phyloP scores from a whole-genome alignment of 129 eudicot species.

The Artemisia annua region DNA sequence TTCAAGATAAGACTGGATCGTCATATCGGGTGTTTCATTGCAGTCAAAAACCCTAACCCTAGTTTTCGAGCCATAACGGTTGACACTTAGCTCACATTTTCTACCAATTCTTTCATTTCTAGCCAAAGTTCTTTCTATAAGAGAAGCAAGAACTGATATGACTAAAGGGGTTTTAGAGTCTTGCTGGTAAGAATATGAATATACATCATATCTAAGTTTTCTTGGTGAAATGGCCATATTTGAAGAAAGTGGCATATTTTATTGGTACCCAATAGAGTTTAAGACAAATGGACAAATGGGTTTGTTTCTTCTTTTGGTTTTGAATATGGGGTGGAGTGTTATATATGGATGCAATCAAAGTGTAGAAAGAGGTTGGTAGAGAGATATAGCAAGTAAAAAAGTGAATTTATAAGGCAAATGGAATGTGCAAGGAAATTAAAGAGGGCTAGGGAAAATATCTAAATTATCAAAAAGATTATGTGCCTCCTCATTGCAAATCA shows the following conservation, averaged over 20 bases:
- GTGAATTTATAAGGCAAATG: slow-evolving; percentile 33
- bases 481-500: slow-evolving; percentile 45
- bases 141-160: slow-evolving; percentile 81
- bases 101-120: slow-evolving; percentile 64
- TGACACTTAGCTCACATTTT: slow-evolving; percentile 36
- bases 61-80: slow-evolving; percentile 29
- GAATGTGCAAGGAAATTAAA: slow-evolving; percentile 57
- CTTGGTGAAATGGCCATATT: slow-evolving; percentile 69
- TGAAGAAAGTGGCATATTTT: slow-evolving; percentile 47
- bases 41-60: slow-evolving; percentile 56
- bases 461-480: slow-evolving; percentile 39
- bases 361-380: slow-evolving; percentile 18
- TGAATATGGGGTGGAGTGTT: slow-evolving; percentile 28
- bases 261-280: slow-evolving; percentile 13
- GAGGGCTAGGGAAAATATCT: slow-evolving; percentile 31
- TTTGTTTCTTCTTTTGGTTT: slow-evolving; percentile 28
- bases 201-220: slow-evolving; percentile 81
- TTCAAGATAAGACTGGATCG: slow-evolving; percentile 74
- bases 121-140: slow-evolving; percentile 71
- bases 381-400: slow-evolving; percentile 18
- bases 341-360: slow-evolving; percentile 21
- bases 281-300: slow-evolving; percentile 31
- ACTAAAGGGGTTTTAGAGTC: slow-evolving; percentile 70
- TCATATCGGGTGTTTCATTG: slow-evolving; percentile 80
- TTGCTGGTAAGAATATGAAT: slow-evolving; percentile 63